Base-by-base conservation (phyloP, 2,329 filamentous ascomycete species). In the Waltergamsia citrina region DNA sequence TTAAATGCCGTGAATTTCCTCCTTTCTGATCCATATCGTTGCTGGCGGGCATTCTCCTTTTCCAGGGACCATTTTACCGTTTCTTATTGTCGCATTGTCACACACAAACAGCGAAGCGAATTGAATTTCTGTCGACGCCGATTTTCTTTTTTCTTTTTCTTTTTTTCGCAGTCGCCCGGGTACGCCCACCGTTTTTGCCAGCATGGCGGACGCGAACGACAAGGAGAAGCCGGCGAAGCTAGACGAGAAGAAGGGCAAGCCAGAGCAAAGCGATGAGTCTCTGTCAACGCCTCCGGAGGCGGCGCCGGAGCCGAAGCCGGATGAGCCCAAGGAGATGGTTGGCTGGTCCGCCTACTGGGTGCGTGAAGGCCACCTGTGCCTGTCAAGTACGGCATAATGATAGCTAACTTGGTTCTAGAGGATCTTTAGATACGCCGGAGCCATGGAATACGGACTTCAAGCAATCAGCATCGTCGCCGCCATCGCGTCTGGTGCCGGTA, bases 361-460 rank as follows among this genome's bases (percentile, higher is more conserved):
- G 19, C 4, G 24, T 28, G 3, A 10, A 14, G 8, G 11, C 24
- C 4, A 7, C 6, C 4, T 34, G 14, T 32, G 7, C 4, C 14
- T 11, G 29, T 24, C 22, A 24, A n/a, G 22, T 24, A 10, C 18
- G 29, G 6, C 15, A 29, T 17, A 18, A 6, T 7, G 5, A 7
- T 6, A 17, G n/a, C 29, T 31, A 20, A 34, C 32, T 18, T 11
- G 25, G 18, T 9, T 6, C 6, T 19, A 34, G 33, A 40, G 49
- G 27, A 40, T 52, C 15, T 51, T 53, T 27, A 34, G n/a, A 4
- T 52, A 45, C 23, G 48, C 43, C 3, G 24, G 31, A 5, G 23
- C 44, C 2, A 35, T 34, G 10, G 39, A 44, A 12, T 50, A 48
- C 32, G 15, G 40, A n/a, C 41, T 51, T 8, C 38, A 48, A 25